Conservation (phyloP, 179 eudicot genomes). For the Carnegiea gigantea region DNA sequence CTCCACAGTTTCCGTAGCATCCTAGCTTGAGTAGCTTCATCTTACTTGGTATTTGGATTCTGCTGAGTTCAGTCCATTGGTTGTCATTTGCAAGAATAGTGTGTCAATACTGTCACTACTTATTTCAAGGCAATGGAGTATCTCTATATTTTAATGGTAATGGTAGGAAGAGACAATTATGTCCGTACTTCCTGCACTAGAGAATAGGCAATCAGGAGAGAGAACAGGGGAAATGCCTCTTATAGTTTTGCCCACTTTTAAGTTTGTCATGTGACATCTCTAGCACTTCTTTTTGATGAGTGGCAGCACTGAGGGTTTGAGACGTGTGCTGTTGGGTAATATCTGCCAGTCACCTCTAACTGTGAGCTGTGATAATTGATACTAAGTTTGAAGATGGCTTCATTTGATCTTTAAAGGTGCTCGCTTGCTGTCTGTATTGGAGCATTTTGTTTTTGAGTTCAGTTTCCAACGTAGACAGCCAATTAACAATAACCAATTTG, state of each 20-base stretch:
- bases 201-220: too few relatives aligned
- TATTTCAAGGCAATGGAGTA: not conserved
- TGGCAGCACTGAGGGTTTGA: not conserved
- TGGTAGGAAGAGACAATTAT: not conserved
- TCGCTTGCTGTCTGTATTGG: not conserved
- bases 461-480: too few relatives aligned
- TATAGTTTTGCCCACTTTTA: not conserved
- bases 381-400: too few relatives aligned
- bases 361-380: too few relatives aligned
- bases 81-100: not conserved
- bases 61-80: not conserved
- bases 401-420: too few relatives aligned
- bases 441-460: not conserved
- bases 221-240: too few relatives aligned
- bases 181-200: too few relatives aligned
- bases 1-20: not conserved
- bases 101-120: not conserved
- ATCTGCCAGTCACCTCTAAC: too few relatives aligned
- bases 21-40: not conserved
- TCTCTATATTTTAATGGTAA: not conserved
- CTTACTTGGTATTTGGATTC: not conserved
- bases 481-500: not conserved
- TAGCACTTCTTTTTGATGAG: not conserved
- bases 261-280: not conserved
- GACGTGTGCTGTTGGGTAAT: not conserved